These are phyloP conservation scores for Rhizopus arrhizus DNA, from an alignment of 371 early-diverging fungal genomes.

Conservation along the genomic window DNA sequence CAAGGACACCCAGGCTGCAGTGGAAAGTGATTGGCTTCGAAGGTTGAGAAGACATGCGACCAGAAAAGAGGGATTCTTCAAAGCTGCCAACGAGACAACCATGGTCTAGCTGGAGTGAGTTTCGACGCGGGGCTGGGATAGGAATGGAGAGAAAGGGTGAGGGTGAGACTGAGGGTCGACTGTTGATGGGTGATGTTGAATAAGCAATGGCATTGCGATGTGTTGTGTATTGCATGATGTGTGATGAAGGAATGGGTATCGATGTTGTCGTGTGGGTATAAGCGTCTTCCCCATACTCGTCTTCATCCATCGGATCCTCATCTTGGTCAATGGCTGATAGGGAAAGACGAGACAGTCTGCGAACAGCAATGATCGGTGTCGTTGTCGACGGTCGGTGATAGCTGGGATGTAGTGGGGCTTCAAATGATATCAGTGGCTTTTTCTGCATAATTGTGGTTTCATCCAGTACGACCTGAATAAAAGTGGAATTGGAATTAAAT, in stretches of 20 bases:
- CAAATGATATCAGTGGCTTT: too few species aligned
- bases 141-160: background rate
- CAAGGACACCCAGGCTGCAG: constrained; percentile 77
- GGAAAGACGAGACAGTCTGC: constrained; percentile 44
- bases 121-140: constrained; percentile 6
- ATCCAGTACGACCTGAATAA: constrained; percentile 44
- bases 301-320: background rate
- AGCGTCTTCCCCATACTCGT: too few species aligned
- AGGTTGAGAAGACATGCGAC: constrained; percentile 81
- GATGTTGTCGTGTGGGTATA: constrained; percentile 8
- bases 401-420: too few species aligned
- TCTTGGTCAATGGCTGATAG: constrained; percentile 42
- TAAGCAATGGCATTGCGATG: constrained; percentile 29
- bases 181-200: constrained; percentile 37
- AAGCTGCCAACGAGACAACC: constrained; percentile 71
- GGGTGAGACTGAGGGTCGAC: constrained; percentile 9
- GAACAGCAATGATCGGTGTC: constrained; percentile 20
- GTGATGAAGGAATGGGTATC: constrained; percentile 38
- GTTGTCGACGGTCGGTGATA: constrained; percentile 1
- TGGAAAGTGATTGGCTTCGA: constrained; percentile 75
- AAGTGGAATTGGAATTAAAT: constrained; percentile 38
- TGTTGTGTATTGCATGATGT: constrained; percentile 47
- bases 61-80: constrained; percentile 81
- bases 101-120: constrained; percentile 26
- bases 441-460: constrained; percentile 25